Conservation (phyloP, 23 red algal species). For the Gracilaria caudata region DNA sequence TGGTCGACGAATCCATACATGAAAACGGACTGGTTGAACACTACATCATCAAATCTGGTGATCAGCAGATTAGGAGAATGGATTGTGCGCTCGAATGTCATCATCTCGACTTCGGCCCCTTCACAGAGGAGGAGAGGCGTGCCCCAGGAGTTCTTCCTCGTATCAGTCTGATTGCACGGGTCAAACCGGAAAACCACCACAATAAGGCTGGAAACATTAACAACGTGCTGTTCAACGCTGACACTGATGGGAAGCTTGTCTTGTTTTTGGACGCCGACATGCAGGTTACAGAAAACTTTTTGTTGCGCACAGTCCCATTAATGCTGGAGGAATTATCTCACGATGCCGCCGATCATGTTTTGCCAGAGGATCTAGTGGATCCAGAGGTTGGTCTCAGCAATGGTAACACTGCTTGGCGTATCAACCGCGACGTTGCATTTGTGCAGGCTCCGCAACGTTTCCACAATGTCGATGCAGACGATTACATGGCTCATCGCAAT, state of each 20-base stretch:
- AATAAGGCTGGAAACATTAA: constrained; percentile 88
- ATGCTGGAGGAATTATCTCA: constrained; percentile 72
- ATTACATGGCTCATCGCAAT: constrained; percentile 78
- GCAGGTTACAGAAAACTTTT: constrained; percentile 65
- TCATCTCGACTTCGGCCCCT: constrained; percentile 76
- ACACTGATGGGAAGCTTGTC: constrained; percentile 71
- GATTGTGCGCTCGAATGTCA: constrained; percentile 76
- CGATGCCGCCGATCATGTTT: constrained; percentile 56
- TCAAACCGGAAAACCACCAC: constrained; percentile 75
- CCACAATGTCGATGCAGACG: constrained; percentile 68
- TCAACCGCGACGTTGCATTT: constrained; percentile 79
- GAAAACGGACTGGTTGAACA: constrained; percentile 76
- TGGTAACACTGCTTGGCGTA: constrained; percentile 64
- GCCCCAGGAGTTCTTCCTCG: constrained; percentile 74
- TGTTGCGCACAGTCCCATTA: constrained; percentile 70
- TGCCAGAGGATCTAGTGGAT: constrained; percentile 63
- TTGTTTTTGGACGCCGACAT: constrained; percentile 81
- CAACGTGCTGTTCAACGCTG: constrained; percentile 78
- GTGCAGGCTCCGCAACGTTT: constrained; percentile 76
- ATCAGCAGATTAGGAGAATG: constrained; percentile 41
- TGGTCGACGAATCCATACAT: constrained; percentile 71
- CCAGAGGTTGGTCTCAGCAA: constrained; percentile 68
- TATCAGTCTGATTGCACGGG: constrained; percentile 59
- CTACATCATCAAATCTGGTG: constrained; percentile 60
- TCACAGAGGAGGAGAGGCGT: constrained; percentile 51